Evolutionary conservation across 305 asterid genomes (phyloP), one percentile per base, ranked within the genome.

Genomic region (Fraxinus ornus): DNA sequence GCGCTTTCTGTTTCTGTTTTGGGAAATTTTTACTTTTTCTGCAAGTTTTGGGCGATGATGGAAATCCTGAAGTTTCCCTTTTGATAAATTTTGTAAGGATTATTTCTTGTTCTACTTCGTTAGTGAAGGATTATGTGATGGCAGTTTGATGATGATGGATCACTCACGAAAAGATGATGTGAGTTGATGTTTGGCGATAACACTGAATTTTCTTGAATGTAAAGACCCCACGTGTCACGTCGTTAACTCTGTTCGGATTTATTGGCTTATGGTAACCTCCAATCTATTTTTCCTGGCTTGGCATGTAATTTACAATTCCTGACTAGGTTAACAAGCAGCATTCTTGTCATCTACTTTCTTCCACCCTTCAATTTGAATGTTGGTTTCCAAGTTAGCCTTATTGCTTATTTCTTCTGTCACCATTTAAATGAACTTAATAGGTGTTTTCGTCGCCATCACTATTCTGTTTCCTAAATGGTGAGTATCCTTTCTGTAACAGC

Each of bases 401-500:
- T 60, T 57, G 68, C 68, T 57, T 57, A 19, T 60, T 60, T 60
- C 30, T 21, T 21, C 70, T 19, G 30, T 60, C 30, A 60, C 70
- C 70, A 19, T 57, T 57, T 19, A 8, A 21, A 60, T 60, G 70
- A 3, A 60, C 70, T 60, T 52, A n/a, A 2, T 37, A 73, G 36
- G 68, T 32, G 47, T 77, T 81, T 3, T 37, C 55, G 37, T 73
- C 78, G 76, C 68, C 79, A 15, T 52, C 22, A 0, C 52, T n/a
- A 72, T 82, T 71, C 80, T 82, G 49, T 79, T 75, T 90, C 30
- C 85, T 81, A 47, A 86, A 85, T 0, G 97, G 93, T 10, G 87
- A 85, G 84, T 82, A 93, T 9, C 94, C 94, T 35, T 88, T 89
- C 82, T 87, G 86, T 76, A 93, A 77, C 88, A 90, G n/a, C 87